Percentiles rank a stretch among this genome's conserved stretches.
Conservation (phyloP, 148 eudicot genomes). For the Camellia japonica region DNA sequence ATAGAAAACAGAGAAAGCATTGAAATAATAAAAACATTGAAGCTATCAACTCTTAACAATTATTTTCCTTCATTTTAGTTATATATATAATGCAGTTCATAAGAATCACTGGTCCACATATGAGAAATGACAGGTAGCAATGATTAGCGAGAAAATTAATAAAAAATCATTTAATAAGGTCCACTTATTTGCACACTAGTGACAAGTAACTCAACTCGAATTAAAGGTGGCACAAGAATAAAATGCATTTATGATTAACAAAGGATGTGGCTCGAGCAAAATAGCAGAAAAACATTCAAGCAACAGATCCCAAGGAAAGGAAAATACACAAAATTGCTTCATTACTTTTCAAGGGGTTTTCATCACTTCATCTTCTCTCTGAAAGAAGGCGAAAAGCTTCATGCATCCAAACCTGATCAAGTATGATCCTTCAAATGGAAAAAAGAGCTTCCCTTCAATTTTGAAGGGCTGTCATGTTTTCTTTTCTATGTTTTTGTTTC, state of each 20-base stretch:
- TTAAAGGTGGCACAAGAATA: neutral
- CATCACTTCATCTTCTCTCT: neutral
- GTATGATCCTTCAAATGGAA: neutral
- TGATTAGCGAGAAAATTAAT: neutral
- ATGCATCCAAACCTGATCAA: neutral
- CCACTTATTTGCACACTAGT: neutral
- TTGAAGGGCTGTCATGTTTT: neutral
- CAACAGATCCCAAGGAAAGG: neutral
- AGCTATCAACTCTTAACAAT: neutral
- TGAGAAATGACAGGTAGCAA: neutral
- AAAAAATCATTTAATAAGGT: neutral
- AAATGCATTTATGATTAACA: neutral
- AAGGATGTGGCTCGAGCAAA: neutral
- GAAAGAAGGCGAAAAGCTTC: neutral
- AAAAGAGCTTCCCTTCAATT: neutral
- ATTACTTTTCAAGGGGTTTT: neutral
- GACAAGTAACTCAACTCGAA: neutral
- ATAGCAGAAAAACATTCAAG: neutral
- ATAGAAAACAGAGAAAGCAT: neutral
- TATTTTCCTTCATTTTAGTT: neutral
- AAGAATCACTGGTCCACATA: neutral
- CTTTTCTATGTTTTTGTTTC: neutral
- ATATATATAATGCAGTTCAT: neutral
- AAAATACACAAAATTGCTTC: neutral
- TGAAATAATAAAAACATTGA: neutral